phyloP scores from a whole-genome alignment of 305 asterid species.

The Solanum hybrid region DNA sequence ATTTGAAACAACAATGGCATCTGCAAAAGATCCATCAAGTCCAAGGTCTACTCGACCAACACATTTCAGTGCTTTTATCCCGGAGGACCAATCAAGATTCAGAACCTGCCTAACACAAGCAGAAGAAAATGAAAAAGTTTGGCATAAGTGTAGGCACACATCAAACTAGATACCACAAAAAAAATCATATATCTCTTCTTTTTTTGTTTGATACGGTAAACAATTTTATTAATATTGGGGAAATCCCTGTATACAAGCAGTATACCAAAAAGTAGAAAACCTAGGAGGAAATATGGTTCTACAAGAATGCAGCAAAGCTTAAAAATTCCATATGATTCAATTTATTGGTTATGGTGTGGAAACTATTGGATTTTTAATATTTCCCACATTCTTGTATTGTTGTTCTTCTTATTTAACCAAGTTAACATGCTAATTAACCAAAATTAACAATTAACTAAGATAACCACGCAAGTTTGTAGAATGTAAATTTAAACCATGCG shows the following conservation, averaged over 20 bases:
- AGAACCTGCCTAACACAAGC: conserved; percentile 56
- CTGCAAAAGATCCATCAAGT: conserved; percentile 86
- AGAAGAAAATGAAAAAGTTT: neutral
- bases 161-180: neutral
- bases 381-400: neutral
- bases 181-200: neutral
- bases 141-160: neutral
- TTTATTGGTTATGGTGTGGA: neutral
- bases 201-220: neutral
- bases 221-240: neutral
- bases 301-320: neutral
- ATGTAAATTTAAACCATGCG: neutral
- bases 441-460: neutral
- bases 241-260: neutral
- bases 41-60: conserved; percentile 76
- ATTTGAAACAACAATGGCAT: conserved; percentile 46
- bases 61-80: conserved; percentile 69
- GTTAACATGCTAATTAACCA: neutral
- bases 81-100: conserved; percentile 93
- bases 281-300: neutral
- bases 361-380: neutral
- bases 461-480: neutral
- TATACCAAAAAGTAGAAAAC: neutral
- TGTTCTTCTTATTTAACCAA: neutral
- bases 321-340: neutral